phyloP scores from a whole-genome alignment of 306 rosid species.

The Pachyrhizus erosus region DNA sequence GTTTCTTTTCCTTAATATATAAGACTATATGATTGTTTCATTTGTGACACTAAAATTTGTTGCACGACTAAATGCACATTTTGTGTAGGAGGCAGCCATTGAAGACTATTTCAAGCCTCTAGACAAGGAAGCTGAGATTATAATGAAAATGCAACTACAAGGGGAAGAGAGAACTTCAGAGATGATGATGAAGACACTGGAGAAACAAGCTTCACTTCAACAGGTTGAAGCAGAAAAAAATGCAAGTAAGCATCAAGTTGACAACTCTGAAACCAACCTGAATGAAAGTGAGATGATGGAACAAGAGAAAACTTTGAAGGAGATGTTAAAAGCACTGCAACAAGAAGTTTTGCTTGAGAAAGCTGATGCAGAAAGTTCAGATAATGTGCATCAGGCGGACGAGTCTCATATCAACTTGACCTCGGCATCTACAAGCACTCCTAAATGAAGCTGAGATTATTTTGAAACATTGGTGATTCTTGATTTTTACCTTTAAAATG shows the following conservation, averaged over 20 bases:
- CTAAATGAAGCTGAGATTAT: conserved; percentile 52
- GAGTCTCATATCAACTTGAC: conserved; percentile 41
- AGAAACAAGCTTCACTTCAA: conserved; percentile 69
- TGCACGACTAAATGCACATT: conserved; percentile 37
- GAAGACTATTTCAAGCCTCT: conserved; percentile 93
- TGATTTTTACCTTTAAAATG: conserved; percentile 26
- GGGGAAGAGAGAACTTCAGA: conserved; percentile 70
- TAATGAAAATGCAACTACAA: conserved; percentile 78
- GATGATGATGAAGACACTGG: conserved; percentile 73
- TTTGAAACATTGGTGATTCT: conserved; percentile 26
- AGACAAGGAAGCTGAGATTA: conserved; percentile 76
- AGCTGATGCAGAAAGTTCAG: conserved; percentile 50
- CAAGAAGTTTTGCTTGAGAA: conserved; percentile 67
- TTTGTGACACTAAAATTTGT: conserved; percentile 23
- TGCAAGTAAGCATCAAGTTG: conserved; percentile 36
- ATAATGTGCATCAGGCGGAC: conserved; percentile 36
- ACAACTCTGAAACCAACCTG: conserved; percentile 36
- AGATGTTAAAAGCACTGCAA: conserved; percentile 69
- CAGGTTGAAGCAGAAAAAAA: conserved; percentile 51
- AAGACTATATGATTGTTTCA: conserved; percentile 2
- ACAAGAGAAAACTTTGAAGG: conserved; percentile 62
- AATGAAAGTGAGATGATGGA: conserved; percentile 61
- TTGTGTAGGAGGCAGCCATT: conserved; percentile 78
- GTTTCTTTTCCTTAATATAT: conserved; percentile 2
- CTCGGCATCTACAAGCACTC: conserved; percentile 44